Base-by-base conservation (phyloP, 352 stramenopile genomes). In the Elongisporangium prolatum region DNA sequence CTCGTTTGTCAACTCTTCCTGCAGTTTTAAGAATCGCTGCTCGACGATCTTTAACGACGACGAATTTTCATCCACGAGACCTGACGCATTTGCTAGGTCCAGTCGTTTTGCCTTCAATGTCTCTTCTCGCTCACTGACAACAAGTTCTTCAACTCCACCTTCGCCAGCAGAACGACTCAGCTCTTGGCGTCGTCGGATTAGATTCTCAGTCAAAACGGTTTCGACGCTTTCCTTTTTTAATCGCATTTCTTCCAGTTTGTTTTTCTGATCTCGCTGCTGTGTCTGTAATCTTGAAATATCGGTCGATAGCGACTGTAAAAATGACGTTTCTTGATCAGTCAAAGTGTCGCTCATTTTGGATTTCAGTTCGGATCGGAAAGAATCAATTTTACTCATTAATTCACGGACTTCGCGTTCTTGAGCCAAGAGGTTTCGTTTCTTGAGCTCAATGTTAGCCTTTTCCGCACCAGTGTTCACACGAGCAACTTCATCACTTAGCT, bases 121-220 rank as follows among this genome's bases (percentile, higher is more conserved):
- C 57, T 92, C 80, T 25, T 89, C 81, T 50, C 77, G 80, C 57
- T 93, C 84, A 22, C 75, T 73, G 18, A 74, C 68, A 17, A 51
- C 74, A 52, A 91, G 63, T 20, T 74, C 84, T 56, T 84, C 82
- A 63, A 89, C 63, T 51, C 71, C 60, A 25, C 79, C 80, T 66
- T 88, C 69, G 17, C 72, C 80, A 52, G 93, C 68, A 47, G 89
- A 75, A 16, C 67, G 62, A 4, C 59, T 61, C 28, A 95, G 61
- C 60, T 95, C 86, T 50, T 73, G 81, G 47, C 86, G 80, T 47
- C 95, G 84, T 63, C 86, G 89, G 21, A 97, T 63, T 21, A 99
- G 73, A 66, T 98, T 98, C 61, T 98, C 83, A 51, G 87, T 77
- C 9, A 99, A 68, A 49, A 98, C 75, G 17, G 88, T 93, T 59